Evolutionary conservation across 345 rosid genomes (phyloP), one percentile per base, ranked within the genome.

Genomic region (Chamaenerion angustifolium): DNA sequence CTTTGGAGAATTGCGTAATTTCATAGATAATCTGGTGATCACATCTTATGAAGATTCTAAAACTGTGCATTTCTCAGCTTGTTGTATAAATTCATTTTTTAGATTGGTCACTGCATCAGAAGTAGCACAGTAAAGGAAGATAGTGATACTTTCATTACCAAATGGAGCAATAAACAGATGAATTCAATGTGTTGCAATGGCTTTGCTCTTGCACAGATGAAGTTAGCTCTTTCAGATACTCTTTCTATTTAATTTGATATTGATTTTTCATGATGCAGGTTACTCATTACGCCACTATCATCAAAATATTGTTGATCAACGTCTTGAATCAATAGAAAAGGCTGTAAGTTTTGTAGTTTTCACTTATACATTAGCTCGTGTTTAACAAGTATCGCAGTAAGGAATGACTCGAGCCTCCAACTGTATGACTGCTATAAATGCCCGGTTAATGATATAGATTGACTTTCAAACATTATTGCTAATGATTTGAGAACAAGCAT

Each of bases 251-350:
- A 54, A 55, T 17, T 51, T 1, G 41, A 56, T 52, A 16, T 43
- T 49, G 14, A 40, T 49, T 52, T 56, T 51, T 69, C 41, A 49
- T 69, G 42, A 45, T 61, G 62, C 78, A 82, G 82, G 92, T 17
- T 82, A 79, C 63, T 61, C 92, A 17, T 47, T 77, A 42, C 73
- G 82, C 40, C 78, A 77, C 56, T 67, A 67, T 61, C 78, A 79
- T 48, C 75, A 79, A 52, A 51, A 66, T 21, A 79, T 73, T 60
- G 79, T 82, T 56, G 75, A 79, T 56, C 72, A 64, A 63, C 71
- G 82, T 68, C 92, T 82, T 27, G 80, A 77, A 56, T 77, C 86
- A 0, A 79, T 82, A 64, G 92, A 82, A 52, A 73, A 59, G 35
- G 79, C 81, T 59, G 92, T 82, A 56, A 71, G 83, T 73, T 48